Conservation (phyloP, 2,329 filamentous ascomycete species). For the Lasiodiplodia citricola region DNA sequence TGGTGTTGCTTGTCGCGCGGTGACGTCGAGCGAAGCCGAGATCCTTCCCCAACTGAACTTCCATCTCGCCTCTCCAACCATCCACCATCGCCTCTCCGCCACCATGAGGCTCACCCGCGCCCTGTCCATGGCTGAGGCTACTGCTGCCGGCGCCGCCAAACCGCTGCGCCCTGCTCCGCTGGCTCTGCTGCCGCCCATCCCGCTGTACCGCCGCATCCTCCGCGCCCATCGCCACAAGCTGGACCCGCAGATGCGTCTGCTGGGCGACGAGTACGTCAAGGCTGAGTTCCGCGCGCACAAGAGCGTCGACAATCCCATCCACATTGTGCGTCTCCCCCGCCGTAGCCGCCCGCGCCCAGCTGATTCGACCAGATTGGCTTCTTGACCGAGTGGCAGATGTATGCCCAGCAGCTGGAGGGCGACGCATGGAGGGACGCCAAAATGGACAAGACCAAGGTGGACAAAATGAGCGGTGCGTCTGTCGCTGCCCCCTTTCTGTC, state of each 20-base stretch:
- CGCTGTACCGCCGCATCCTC: constrained; percentile 84
- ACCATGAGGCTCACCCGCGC: constrained; percentile 37
- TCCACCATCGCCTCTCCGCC: neutral
- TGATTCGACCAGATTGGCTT: constrained; percentile 76
- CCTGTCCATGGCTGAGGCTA: constrained; percentile 40
- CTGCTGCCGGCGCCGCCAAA: constrained; percentile 39
- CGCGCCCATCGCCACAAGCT: constrained; percentile 84
- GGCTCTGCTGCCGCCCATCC: constrained; percentile 84
- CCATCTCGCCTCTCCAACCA: neutral
- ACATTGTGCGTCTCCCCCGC: constrained; percentile 68
- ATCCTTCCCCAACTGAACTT: neutral
- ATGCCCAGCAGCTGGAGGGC: constrained; percentile 90
- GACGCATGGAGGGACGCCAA: constrained; percentile 84
- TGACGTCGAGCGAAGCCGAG: constrained; percentile 1
- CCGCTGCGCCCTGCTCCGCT: constrained; percentile 53
- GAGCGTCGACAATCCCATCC: constrained; percentile 85
- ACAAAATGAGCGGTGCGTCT: constrained; percentile 88
- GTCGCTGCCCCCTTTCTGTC: neutral
- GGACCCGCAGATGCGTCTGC: constrained; percentile 71
- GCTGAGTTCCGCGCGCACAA: constrained; percentile 86
- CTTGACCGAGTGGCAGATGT: constrained; percentile 93
- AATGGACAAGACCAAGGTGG: constrained; percentile 80
- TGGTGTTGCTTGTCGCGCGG: no score
- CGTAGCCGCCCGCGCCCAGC: neutral
- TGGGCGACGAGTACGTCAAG: constrained; percentile 94